phyloP scores from a whole-genome alignment of 352 stramenopile species.

The Globisporangium paddicum region DNA sequence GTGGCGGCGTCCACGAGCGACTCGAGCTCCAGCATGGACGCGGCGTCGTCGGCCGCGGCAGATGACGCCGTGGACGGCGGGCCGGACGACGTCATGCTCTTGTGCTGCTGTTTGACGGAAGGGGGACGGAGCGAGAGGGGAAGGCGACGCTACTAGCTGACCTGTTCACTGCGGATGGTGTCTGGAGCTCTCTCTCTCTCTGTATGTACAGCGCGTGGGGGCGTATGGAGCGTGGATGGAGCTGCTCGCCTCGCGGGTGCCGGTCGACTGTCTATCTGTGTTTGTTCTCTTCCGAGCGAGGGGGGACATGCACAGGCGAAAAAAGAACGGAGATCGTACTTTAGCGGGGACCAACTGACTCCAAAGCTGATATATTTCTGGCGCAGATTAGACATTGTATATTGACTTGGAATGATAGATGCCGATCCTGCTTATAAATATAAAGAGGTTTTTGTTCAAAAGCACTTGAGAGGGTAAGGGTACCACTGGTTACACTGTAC shows the following conservation, averaged over 20 bases:
- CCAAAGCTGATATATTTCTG: too few species aligned
- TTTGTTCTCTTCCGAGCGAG: constrained; percentile 4
- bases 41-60: constrained; percentile 15
- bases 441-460: too few species aligned
- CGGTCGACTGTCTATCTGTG: constrained; percentile 1
- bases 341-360: neutral
- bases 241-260: neutral
- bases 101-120: constrained; percentile 4
- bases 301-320: neutral
- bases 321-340: neutral
- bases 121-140: neutral
- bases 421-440: too few species aligned
- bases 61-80: constrained; percentile 21
- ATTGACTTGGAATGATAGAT: too few species aligned
- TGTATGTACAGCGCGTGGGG: neutral
- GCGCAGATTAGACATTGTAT: too few species aligned
- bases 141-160: neutral
- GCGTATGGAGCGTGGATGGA: neutral
- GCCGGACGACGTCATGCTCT: constrained; percentile 55
- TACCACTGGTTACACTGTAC: too few species aligned
- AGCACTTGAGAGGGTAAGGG: too few species aligned
- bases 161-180: neutral
- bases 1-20: constrained; percentile 69
- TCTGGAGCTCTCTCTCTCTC: neutral
- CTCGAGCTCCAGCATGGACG: constrained; percentile 53